phyloP scores from a whole-genome alignment of 179 eudicot genomes.

The Gypsophila paniculata region DNA sequence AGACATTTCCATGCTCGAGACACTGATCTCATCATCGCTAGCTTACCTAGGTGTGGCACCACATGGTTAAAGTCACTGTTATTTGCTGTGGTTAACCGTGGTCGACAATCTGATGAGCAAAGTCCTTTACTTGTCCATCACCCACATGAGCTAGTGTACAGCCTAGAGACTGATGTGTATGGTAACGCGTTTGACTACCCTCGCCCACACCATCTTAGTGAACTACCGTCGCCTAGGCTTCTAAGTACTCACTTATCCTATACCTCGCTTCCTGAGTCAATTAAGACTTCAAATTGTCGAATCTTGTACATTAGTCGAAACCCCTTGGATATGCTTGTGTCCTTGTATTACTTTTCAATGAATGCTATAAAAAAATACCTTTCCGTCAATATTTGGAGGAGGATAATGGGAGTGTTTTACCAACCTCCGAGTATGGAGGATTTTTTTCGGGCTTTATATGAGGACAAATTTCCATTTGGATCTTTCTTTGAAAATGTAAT shows the following conservation, averaged over 20 bases:
- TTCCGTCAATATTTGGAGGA: conserved; percentile 14
- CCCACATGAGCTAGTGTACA: conserved; percentile 25
- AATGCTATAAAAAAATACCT: conserved; percentile 16
- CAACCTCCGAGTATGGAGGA: conserved; percentile 14
- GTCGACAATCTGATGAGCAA: not conserved
- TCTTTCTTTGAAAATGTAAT: conserved; percentile 18
- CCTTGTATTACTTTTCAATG: conserved; percentile 20
- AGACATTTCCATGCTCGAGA: conserved; percentile 17
- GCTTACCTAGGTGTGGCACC: conserved; percentile 17
- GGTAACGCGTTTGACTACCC: conserved; percentile 19
- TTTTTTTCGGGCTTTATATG: conserved; percentile 20
- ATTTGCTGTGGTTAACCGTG: conserved; percentile 7
- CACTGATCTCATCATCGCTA: conserved; percentile 11
- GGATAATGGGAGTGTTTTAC: conserved; percentile 17
- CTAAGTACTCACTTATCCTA: conserved; percentile 19
- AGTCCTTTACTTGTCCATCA: conserved; percentile 12
- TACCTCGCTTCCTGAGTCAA: conserved; percentile 19
- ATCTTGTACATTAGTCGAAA: conserved; percentile 21
- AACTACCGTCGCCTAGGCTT: conserved; percentile 15
- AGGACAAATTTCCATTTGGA: conserved; percentile 18
- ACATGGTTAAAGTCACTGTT: conserved; percentile 24
- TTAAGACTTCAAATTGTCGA: conserved; percentile 15
- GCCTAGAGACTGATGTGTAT: conserved; percentile 20
- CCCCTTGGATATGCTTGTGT: conserved; percentile 22
- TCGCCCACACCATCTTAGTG: conserved; percentile 17